Conservation (phyloP, 768 basidiomycete genomes). For the Boletus vermiculosoides region DNA sequence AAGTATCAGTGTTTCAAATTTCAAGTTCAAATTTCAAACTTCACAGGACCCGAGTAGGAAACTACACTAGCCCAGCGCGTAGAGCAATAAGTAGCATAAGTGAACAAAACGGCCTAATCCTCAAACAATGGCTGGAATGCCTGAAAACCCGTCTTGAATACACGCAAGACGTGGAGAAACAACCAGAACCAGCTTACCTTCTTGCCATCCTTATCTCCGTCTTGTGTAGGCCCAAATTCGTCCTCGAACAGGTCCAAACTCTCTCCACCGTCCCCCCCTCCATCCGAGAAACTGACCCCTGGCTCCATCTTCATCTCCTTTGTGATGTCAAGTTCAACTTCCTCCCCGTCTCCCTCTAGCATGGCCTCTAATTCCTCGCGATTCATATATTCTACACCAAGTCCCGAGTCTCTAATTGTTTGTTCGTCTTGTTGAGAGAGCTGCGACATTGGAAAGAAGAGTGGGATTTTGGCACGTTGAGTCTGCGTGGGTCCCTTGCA, state of each 20-base stretch:
- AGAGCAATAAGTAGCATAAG: not conserved
- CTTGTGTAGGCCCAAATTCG: constrained; percentile 35
- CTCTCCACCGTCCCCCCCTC: constrained; percentile 13
- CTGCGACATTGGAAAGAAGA: constrained; percentile 57
- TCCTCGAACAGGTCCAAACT: constrained; percentile 34
- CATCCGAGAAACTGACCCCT: not conserved
- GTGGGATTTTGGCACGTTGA: constrained; percentile 20
- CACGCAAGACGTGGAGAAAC: not conserved
- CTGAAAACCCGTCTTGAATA: constrained; percentile 11
- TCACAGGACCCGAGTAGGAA: not conserved
- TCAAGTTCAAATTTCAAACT: not conserved
- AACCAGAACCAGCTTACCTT: constrained; percentile 22
- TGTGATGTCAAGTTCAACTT: constrained; percentile 27
- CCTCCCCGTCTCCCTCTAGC: constrained; percentile 36
- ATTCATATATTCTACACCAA: constrained; percentile 68
- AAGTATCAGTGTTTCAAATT: not conserved
- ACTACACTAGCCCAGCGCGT: not conserved
- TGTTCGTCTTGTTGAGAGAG: constrained; percentile 55
- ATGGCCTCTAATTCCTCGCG: constrained; percentile 55
- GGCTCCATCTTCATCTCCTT: constrained; percentile 3
- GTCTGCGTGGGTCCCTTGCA: constrained; percentile 4
- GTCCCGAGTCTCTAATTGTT: constrained; percentile 55
- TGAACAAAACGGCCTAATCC: constrained; percentile 15
- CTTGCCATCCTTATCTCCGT: constrained; percentile 17
- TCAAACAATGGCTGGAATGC: constrained; percentile 35